These are phyloP conservation scores for Talaromyces albobiverticillius DNA, from an alignment of 2,329 filamentous ascomycete species.

Conservation along the genomic window DNA sequence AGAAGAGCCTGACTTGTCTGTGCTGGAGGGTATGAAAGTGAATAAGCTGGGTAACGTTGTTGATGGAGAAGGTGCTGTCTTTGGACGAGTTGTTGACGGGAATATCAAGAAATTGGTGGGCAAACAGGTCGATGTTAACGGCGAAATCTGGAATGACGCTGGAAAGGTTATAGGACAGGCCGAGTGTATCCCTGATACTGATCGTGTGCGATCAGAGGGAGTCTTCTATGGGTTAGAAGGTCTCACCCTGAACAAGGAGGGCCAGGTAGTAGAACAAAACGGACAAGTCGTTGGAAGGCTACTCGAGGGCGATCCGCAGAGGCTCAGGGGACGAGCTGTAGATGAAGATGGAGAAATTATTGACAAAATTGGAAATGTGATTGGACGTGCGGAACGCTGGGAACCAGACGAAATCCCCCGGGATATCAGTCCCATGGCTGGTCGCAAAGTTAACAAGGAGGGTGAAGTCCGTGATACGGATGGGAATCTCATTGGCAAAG, in stretches of 20 bases:
- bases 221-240: conserved; percentile 58
- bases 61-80: no score
- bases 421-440: conserved; percentile 59
- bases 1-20: no score
- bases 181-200: conserved; percentile 56
- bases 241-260: conserved; percentile 56
- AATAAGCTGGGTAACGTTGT: no score
- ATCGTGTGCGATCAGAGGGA: conserved; percentile 57
- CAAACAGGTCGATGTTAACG: conserved; percentile 54
- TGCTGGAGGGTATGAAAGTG: no score
- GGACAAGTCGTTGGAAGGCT: conserved; percentile 72
- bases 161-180: conserved; percentile 57
- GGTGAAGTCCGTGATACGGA: conserved; percentile 47
- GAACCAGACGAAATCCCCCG: conserved; percentile 57
- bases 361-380: conserved; percentile 67
- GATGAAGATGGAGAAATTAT: conserved; percentile 81
- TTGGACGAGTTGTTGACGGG: conserved; percentile 56
- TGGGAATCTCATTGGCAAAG: conserved; percentile 45
- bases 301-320: conserved; percentile 67
- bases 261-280: conserved; percentile 69
- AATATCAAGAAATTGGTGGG: conserved; percentile 56
- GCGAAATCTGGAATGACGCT: conserved; percentile 55
- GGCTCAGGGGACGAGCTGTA: conserved; percentile 68
- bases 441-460: conserved; percentile 51
- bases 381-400: conserved; percentile 68